These are phyloP conservation scores for Lizonia empirigonia DNA, from an alignment of 2,329 filamentous ascomycete genomes.

Conservation along the genomic window DNA sequence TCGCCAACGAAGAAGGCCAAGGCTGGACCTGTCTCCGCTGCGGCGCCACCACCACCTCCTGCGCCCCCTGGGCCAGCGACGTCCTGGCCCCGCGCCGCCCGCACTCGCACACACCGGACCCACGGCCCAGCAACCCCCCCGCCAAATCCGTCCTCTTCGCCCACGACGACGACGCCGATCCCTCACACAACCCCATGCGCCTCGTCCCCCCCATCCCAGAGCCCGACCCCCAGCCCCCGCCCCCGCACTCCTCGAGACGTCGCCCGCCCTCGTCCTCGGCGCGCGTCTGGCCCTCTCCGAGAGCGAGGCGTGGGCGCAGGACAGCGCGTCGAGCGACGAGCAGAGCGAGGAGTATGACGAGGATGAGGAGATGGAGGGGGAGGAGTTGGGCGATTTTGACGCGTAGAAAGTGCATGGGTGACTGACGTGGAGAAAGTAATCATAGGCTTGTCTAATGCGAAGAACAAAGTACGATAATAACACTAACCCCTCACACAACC, in stretches of 20 bases:
- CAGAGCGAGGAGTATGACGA: slow-evolving; percentile 48
- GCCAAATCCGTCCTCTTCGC: slow-evolving; percentile 31
- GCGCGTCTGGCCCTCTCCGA: slow-evolving; percentile 38
- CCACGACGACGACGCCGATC: slow-evolving; percentile 17
- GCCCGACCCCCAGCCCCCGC: no score
- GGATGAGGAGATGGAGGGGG: slow-evolving; percentile 46
- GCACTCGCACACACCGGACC: not conserved
- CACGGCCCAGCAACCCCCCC: no score
- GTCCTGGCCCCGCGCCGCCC: slow-evolving; percentile 62
- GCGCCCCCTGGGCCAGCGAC: slow-evolving; percentile 89
- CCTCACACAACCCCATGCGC: slow-evolving; percentile 31
- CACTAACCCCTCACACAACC: no score
- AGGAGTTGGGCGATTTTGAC: slow-evolving; percentile 30
- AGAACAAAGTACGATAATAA: no score
- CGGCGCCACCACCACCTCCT: slow-evolving; percentile 81
- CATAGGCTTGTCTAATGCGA: no score
- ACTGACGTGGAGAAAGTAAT: no score
- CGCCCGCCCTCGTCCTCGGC: slow-evolving; percentile 36
- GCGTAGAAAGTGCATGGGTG: slow-evolving; percentile 3
- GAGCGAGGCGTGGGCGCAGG: slow-evolving; percentile 46
- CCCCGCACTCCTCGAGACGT: slow-evolving; percentile 10
- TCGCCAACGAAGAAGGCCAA: slow-evolving; percentile 92
- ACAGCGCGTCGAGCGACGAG: slow-evolving; percentile 36
- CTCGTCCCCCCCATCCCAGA: slow-evolving; percentile 1
- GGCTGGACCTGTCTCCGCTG: slow-evolving; percentile 92